Evolutionary conservation across 2,329 filamentous ascomycete genomes (phyloP).

Genomic region (Magnaporthiopsis incrustans): DNA sequence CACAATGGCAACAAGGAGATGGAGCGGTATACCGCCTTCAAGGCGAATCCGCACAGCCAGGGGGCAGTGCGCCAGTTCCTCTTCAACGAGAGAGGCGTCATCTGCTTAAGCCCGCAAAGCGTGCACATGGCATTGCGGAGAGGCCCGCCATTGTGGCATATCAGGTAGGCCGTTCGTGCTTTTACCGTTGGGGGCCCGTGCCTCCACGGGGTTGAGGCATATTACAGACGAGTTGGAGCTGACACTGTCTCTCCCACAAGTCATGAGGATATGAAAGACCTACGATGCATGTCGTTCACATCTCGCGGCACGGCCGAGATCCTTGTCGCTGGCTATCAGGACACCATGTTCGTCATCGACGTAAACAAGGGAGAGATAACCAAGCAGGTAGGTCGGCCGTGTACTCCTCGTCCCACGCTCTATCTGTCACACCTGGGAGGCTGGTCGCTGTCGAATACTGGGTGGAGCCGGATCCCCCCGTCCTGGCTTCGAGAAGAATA

Average conservation of each 20-base stretch:
- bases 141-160: constrained; percentile 81
- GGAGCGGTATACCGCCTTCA: constrained; percentile 84
- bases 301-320: constrained; percentile 78
- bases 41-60: constrained; percentile 64
- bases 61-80: constrained; percentile 81
- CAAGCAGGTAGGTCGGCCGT: constrained; percentile 34
- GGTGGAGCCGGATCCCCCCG: not conserved
- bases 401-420: not conserved
- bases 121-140: constrained; percentile 83
- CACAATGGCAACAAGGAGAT: constrained; percentile 56
- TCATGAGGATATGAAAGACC: constrained; percentile 69
- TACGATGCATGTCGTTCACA: constrained; percentile 93
- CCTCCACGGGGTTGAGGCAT: not conserved
- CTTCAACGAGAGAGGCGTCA: constrained; percentile 83
- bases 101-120: constrained; percentile 74
- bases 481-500: not conserved
- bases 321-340: constrained; percentile 79
- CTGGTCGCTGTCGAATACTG: not conserved
- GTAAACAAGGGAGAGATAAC: constrained; percentile 63
- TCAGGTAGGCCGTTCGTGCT: constrained; percentile 44
- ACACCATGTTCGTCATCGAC: constrained; percentile 72
- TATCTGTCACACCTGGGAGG: not conserved
- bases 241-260: constrained; percentile 28
- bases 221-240: not conserved
- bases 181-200: not conserved